phyloP scores from a whole-genome alignment of 208 protist genomes.

The Wallacemonas sp. region DNA sequence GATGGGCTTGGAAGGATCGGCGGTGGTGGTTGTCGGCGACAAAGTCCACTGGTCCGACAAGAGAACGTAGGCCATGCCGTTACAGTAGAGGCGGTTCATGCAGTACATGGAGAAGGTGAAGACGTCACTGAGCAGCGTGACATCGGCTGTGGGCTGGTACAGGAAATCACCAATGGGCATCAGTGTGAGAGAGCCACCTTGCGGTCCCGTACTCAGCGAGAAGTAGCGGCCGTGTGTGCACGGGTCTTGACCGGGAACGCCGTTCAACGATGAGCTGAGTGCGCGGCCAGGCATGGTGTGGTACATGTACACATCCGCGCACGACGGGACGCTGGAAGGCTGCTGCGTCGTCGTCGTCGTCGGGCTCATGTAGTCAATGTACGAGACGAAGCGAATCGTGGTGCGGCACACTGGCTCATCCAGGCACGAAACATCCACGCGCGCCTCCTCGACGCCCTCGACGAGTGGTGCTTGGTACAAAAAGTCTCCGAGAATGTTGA shows the following conservation, averaged over 20 bases:
- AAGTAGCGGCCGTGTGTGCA: constrained; percentile 78
- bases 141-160: constrained; percentile 39
- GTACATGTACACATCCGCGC: constrained; percentile 84
- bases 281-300: constrained; percentile 38
- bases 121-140: constrained; percentile 33
- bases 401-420: constrained; percentile 51
- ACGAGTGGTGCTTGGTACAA: constrained; percentile 50
- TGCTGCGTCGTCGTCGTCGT: constrained; percentile 21
- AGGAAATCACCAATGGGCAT: constrained; percentile 69
- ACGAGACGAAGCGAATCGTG: constrained; percentile 50
- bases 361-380: constrained; percentile 24
- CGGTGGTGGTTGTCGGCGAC: constrained; percentile 24
- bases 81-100: constrained; percentile 53
- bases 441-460: constrained; percentile 44
- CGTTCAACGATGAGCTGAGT: constrained; percentile 59
- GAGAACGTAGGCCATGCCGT: constrained; percentile 67
- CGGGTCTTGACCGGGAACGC: constrained; percentile 51
- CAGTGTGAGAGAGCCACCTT: constrained; percentile 47
- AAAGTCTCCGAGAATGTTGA: constrained; percentile 79
- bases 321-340: constrained; percentile 33
- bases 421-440: constrained; percentile 63
- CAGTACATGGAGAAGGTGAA: constrained; percentile 81
- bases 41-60: constrained; percentile 52
- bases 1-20: not conserved
- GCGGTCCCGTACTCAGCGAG: constrained; percentile 41